phyloP scores from a whole-genome alignment of 805 yeast genomes.

The Cyberlindnera meyerae region DNA sequence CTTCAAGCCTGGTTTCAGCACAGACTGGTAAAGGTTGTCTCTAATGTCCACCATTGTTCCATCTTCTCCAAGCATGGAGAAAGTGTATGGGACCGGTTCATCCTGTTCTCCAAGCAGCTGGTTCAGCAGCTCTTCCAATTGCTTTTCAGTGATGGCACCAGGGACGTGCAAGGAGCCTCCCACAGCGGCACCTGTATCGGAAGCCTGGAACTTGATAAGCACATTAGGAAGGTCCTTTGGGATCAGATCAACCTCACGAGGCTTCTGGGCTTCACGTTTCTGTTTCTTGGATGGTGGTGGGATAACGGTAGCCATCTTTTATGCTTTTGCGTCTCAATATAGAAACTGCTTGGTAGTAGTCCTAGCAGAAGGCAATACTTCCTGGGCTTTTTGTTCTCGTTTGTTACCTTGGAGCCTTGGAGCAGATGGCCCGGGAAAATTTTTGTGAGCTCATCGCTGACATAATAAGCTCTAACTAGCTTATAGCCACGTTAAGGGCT shows the following conservation, averaged over 20 bases:
- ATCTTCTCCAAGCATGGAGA: constrained; percentile 55
- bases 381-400: too few relatives aligned
- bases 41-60: constrained; percentile 62
- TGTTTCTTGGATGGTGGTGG: constrained; percentile 95
- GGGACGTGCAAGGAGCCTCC: constrained; percentile 91
- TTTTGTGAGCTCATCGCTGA: constrained; percentile 21
- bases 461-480: too few relatives aligned
- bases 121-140: constrained; percentile 83
- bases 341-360: too few relatives aligned
- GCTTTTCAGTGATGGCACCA: constrained; percentile 78
- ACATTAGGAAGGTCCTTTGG: constrained; percentile 86
- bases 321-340: too few relatives aligned
- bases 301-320: constrained; percentile 77
- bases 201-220: constrained; percentile 81
- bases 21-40: constrained; percentile 71
- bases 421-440: constrained; percentile 4
- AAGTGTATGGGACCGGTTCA: constrained; percentile 79
- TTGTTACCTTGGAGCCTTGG: too few relatives aligned
- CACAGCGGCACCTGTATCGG: constrained; percentile 82
- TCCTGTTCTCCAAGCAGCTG: constrained; percentile 65
- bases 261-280: constrained; percentile 75
- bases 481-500: too few relatives aligned
- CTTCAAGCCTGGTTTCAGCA: constrained; percentile 79
- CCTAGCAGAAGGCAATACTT: too few relatives aligned
- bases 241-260: constrained; percentile 64